A percentile compares a stretch with the other conserved stretches of the same genome.
Evolutionary conservation across 2,329 filamentous ascomycete species (phyloP).

Genomic region (Magnaporthiopsis incrustans): DNA sequence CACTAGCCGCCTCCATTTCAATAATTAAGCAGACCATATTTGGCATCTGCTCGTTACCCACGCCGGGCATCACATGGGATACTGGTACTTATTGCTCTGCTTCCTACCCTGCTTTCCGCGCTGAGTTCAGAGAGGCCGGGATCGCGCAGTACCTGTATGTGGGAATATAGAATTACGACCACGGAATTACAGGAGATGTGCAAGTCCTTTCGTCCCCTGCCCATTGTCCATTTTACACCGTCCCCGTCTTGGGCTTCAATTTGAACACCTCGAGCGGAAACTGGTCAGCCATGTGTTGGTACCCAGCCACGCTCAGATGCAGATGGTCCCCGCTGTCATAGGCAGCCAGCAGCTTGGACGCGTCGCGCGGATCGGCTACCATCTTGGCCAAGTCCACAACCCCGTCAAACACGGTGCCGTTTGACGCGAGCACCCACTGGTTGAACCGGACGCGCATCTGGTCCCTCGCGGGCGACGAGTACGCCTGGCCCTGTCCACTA

Average conservation of each 20-base stretch:
- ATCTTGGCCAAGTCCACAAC: slow-evolving; percentile 55
- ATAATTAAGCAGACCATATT: no score
- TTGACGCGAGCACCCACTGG: slow-evolving; percentile 46
- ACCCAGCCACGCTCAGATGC: slow-evolving; percentile 53
- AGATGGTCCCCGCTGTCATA: slow-evolving; percentile 58
- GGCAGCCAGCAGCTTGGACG: slow-evolving; percentile 37
- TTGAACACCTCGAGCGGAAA: slow-evolving; percentile 50
- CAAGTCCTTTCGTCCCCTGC: no score
- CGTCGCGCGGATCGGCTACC: slow-evolving; percentile 40
- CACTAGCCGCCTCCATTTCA: no score
- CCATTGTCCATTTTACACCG: no score
- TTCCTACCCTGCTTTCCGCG: no score
- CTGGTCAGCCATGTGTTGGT: slow-evolving; percentile 48
- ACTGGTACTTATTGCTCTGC: no score
- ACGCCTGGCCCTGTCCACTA: slow-evolving; percentile 39
- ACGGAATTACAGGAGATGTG: no score
- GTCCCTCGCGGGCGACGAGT: slow-evolving; percentile 47
- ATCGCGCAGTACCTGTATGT: no score
- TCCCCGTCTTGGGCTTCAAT: neutral
- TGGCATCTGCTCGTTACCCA: no score
- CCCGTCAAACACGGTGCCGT: slow-evolving; percentile 43
- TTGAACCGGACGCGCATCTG: slow-evolving; percentile 50
- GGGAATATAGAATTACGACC: no score
- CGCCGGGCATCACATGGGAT: no score
- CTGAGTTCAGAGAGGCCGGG: no score